These are phyloP conservation scores for Beauveria sp. DNA, from an alignment of 2,329 filamentous ascomycete genomes.

Conservation along the genomic window DNA sequence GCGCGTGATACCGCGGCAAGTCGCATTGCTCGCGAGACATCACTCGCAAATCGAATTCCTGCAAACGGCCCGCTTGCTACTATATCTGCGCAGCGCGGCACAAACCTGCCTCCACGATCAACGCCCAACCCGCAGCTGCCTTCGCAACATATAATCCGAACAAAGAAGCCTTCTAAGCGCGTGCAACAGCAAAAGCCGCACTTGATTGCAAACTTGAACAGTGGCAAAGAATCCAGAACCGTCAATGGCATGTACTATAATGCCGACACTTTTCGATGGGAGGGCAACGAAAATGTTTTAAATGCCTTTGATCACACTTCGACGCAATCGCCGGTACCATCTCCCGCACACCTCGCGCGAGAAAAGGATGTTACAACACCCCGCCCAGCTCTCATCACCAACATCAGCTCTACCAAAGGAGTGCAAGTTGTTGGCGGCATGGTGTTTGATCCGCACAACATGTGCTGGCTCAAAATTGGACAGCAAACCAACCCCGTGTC, in stretches of 20 bases:
- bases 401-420: conserved; percentile 75
- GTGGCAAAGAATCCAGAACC: conserved; percentile 69
- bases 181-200: conserved; percentile 70
- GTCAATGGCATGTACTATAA: conserved; percentile 97
- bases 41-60: conserved; percentile 51
- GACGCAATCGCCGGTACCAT: conserved; percentile 38
- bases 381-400: conserved; percentile 77
- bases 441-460: conserved; percentile 94
- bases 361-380: conserved; percentile 54
- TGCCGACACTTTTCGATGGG: conserved; percentile 78
- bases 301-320: conserved; percentile 63
- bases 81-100: conserved; percentile 46
- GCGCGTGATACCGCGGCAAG: conserved; percentile 59
- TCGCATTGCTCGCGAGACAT: conserved; percentile 56
- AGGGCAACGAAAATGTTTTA: conserved; percentile 87
- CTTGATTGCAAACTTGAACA: conserved; percentile 76
- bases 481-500: conserved; percentile 38
- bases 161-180: conserved; percentile 50
- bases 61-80: conserved; percentile 46
- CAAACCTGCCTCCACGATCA: conserved; percentile 43
- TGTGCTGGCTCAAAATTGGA: conserved; percentile 90
- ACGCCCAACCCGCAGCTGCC: conserved; percentile 36
- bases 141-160: conserved; percentile 34
- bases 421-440: conserved; percentile 95
- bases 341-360: conserved; percentile 34